Evolutionary conservation across 805 yeast species (phyloP).

Genomic region (Saccharomycopsis javanensis): DNA sequence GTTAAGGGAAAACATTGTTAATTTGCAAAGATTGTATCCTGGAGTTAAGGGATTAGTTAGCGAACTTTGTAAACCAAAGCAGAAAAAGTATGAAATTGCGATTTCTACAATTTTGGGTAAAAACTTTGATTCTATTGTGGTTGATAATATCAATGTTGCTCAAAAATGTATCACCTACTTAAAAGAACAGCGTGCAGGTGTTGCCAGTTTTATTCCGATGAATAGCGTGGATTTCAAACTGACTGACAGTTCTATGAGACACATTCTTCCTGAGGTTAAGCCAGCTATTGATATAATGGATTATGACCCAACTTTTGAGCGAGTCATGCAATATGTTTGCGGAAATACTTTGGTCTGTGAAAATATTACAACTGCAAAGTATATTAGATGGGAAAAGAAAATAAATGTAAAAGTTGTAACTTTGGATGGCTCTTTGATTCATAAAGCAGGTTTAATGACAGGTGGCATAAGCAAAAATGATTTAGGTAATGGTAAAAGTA

Average conservation of each 20-base stretch:
- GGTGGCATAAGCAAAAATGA: slow-evolving; percentile 61
- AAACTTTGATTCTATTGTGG: slow-evolving; percentile 74
- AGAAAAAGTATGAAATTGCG: slow-evolving; percentile 63
- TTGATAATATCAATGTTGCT: slow-evolving; percentile 60
- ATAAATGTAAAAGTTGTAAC: slow-evolving; percentile 64
- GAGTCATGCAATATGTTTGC: slow-evolving; percentile 72
- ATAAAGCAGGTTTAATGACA: slow-evolving; percentile 83
- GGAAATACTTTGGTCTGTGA: slow-evolving; percentile 77
- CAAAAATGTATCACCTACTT: slow-evolving; percentile 68
- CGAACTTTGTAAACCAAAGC: slow-evolving; percentile 71
- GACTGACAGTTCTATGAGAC: slow-evolving; percentile 45
- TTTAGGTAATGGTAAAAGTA: slow-evolving; percentile 27
- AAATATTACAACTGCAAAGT: slow-evolving; percentile 53
- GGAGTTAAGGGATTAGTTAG: slow-evolving; percentile 76
- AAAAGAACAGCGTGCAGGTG: slow-evolving; percentile 78
- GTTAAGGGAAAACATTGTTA: slow-evolving; percentile 61
- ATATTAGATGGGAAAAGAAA: slow-evolving; percentile 56
- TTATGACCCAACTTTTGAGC: slow-evolving; percentile 56
- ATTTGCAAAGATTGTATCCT: slow-evolving; percentile 65
- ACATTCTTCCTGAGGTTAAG: slow-evolving; percentile 42
- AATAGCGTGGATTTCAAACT: slow-evolving; percentile 58
- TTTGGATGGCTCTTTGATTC: slow-evolving; percentile 74
- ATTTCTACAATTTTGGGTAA: slow-evolving; percentile 70
- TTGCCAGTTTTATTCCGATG: slow-evolving; percentile 80
- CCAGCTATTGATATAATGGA: slow-evolving; percentile 70